Percentiles rank a stretch among this genome's conserved stretches.
phyloP scores from a whole-genome alignment of 1,139 yeast genomes.

The Debaryomyces robertsiae region DNA sequence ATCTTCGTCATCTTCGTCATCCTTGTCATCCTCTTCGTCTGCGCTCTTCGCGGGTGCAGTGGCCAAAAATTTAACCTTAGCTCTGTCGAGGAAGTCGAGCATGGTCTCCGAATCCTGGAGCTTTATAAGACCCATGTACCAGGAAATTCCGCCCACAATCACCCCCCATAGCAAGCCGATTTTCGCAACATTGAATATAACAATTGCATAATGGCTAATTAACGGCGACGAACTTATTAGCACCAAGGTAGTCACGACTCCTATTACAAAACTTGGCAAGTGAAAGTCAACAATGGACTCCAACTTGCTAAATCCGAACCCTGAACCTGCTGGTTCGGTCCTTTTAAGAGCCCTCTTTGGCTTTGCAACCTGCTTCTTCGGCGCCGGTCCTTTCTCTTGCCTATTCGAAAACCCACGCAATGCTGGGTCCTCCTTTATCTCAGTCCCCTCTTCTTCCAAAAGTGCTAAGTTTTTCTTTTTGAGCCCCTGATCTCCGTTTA shows the following conservation, averaged over 20 bases:
- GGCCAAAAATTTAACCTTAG: conserved; percentile 15
- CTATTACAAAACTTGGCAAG: conserved; percentile 37
- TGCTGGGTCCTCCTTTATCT: conserved; percentile 2
- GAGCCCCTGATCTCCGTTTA: conserved; percentile 16
- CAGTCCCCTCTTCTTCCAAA: background rate
- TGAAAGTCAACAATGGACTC: conserved; percentile 22
- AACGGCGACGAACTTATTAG: conserved; percentile 25
- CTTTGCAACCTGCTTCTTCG: background rate
- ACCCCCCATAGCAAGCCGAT: conserved; percentile 29
- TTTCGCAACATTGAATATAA: conserved; percentile 25
- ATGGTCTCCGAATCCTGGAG: conserved; percentile 23
- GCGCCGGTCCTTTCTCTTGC: conserved; percentile 10
- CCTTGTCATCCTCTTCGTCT: conserved; percentile 11
- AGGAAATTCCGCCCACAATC: conserved; percentile 27
- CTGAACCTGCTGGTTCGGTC: background rate
- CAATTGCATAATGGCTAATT: conserved; percentile 23
- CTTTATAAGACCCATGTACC: conserved; percentile 36
- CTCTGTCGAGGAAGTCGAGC: conserved; percentile 12
- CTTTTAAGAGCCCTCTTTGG: background rate
- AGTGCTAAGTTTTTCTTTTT: background rate
- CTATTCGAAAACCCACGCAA: conserved; percentile 1
- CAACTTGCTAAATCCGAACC: background rate
- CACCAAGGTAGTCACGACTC: conserved; percentile 27
- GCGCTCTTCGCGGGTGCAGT: conserved; percentile 10
- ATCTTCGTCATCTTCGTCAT: conserved; percentile 6